Percentiles rank a stretch among this genome's conserved stretches.
Evolutionary conservation across 2,329 filamentous ascomycete species (phyloP).

Genomic region (Claviceps cyperi): DNA sequence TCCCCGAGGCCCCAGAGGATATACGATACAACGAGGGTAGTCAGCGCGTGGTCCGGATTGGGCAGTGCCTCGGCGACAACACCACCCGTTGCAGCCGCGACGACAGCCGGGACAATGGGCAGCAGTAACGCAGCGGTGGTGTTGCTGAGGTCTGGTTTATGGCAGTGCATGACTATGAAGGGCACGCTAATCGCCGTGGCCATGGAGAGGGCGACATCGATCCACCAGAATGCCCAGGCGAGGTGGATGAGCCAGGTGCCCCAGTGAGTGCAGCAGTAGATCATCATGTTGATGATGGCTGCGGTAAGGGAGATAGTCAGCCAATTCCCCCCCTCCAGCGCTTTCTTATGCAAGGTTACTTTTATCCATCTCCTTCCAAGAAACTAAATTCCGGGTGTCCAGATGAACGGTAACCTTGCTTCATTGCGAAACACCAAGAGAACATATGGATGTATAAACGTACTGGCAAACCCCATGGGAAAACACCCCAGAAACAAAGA

Average conservation of each 20-base stretch:
- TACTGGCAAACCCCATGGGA: constrained; percentile 52
- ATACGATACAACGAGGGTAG: constrained; percentile 50
- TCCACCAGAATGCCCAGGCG: constrained; percentile 44
- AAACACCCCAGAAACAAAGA: constrained; percentile 55
- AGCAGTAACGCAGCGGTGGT: constrained; percentile 53
- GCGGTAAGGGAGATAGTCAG: not conserved
- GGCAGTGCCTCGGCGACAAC: constrained; percentile 46
- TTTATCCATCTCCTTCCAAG: too few species aligned
- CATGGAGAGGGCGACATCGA: constrained; percentile 38
- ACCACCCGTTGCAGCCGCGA: constrained; percentile 50
- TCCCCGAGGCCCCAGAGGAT: constrained; percentile 53
- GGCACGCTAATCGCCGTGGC: constrained; percentile 39
- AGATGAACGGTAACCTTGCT: too few species aligned
- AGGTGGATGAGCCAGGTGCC: constrained; percentile 39
- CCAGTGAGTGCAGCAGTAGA: constrained; percentile 48
- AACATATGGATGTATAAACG: constrained; percentile 3
- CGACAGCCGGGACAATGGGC: constrained; percentile 51
- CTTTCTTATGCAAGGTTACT: too few species aligned
- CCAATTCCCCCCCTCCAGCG: not conserved
- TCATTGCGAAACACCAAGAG: too few species aligned
- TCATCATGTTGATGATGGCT: constrained; percentile 50
- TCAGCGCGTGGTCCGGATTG: constrained; percentile 37
- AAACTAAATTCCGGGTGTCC: too few species aligned
- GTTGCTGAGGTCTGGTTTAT: constrained; percentile 32
- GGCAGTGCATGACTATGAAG: constrained; percentile 37